These are phyloP conservation scores for Alternaria arbusti DNA, from an alignment of 2,329 filamentous ascomycete species.

Conservation along the genomic window DNA sequence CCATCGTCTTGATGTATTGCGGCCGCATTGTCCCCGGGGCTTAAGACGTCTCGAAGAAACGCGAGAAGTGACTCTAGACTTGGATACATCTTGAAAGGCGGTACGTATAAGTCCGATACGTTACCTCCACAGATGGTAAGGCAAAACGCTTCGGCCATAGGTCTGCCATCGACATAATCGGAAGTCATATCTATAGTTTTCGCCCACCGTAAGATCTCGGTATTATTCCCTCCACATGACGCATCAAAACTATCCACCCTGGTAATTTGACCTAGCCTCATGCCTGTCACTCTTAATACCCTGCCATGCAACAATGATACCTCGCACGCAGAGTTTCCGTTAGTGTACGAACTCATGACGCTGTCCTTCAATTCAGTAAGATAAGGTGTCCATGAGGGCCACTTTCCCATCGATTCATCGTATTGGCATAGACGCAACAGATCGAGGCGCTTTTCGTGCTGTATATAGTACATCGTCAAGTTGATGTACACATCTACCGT, in stretches of 20 bases:
- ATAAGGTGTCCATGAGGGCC: background rate
- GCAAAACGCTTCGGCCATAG: background rate
- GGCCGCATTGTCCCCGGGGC: too few species aligned
- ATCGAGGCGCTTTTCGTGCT: too few species aligned
- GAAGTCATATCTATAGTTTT: background rate
- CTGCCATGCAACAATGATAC: background rate
- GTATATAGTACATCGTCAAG: background rate
- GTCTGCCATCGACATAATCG: background rate
- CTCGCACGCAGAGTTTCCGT: background rate
- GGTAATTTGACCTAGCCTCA: background rate
- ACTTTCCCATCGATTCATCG: background rate
- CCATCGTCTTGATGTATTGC: too few species aligned
- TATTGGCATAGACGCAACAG: background rate
- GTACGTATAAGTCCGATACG: background rate
- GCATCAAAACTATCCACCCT: background rate
- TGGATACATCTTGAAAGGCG: background rate
- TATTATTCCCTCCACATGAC: accelerated
- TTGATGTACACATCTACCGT: background rate
- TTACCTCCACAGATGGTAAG: background rate
- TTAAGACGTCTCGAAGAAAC: background rate
- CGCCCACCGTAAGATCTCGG: background rate
- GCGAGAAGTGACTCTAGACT: background rate
- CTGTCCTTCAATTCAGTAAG: too few species aligned
- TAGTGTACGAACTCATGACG: too few species aligned
- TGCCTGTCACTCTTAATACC: background rate